phyloP scores from a whole-genome alignment of 495 filamentous ascomycete genomes.

The Sabuloglossum arenarium region DNA sequence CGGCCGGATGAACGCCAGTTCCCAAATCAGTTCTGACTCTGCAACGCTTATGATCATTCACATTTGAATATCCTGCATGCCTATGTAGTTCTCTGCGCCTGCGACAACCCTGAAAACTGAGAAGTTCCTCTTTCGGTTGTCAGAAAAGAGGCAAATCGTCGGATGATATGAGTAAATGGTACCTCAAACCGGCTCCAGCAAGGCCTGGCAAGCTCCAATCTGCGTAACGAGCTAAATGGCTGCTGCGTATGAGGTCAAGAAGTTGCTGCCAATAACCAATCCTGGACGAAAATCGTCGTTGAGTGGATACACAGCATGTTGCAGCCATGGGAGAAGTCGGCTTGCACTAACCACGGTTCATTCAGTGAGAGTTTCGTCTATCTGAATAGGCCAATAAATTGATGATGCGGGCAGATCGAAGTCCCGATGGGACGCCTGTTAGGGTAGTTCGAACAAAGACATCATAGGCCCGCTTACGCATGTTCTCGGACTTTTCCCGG shows the following conservation, averaged over 20 bases:
- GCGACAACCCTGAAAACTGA: no score
- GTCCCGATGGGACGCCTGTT: not conserved
- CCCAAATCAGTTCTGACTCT: no score
- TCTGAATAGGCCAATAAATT: not conserved
- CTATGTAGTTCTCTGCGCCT: no score
- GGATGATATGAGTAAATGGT: no score
- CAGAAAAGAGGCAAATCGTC: no score
- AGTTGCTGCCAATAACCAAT: not conserved
- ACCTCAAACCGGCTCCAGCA: not conserved
- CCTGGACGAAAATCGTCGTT: not conserved
- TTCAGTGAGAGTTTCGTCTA: not conserved
- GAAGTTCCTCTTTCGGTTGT: no score
- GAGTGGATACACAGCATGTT: not conserved
- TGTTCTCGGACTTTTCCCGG: not conserved
- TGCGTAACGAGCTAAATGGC: not conserved
- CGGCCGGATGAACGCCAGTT: no score
- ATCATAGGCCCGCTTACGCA: not conserved
- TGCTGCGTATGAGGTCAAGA: not conserved
- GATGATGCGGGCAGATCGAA: not conserved
- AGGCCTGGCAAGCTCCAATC: no score
- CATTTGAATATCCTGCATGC: no score
- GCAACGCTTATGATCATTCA: no score
- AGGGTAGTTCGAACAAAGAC: not conserved
- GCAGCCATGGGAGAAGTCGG: not conserved
- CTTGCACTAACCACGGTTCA: no score